These are phyloP conservation scores for Silene coronaria DNA, from an alignment of 179 eudicot genomes.

Conservation along the genomic window DNA sequence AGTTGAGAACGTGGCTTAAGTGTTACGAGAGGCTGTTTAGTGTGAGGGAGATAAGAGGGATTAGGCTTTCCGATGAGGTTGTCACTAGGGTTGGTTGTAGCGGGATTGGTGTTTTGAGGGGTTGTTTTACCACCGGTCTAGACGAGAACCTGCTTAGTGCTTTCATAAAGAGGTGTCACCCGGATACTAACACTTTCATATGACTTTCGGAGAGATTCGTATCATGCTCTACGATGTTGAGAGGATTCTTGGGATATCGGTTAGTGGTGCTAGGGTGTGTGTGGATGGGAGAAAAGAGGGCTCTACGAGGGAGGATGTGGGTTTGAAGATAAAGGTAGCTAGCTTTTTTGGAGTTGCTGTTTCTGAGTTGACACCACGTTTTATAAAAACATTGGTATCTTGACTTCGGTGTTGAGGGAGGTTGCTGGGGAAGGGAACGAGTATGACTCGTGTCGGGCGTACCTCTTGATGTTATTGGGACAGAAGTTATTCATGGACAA, in stretches of 20 bases:
- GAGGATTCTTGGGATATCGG: not conserved
- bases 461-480: not conserved
- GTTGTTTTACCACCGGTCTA: not conserved
- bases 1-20: not conserved
- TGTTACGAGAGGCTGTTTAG: not conserved
- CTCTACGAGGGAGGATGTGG: not conserved
- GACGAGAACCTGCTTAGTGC: not conserved
- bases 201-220: not conserved
- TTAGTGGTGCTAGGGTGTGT: not conserved
- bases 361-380: not conserved
- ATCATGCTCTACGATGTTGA: not conserved
- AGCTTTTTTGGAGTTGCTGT: not conserved
- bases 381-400: not conserved
- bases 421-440: not conserved
- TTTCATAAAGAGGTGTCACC: not conserved
- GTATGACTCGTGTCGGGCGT: not conserved
- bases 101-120: not conserved
- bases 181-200: not conserved
- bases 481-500: not conserved
- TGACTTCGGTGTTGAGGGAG: not conserved
- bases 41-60: not conserved
- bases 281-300: no score
- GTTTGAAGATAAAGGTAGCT: not conserved
- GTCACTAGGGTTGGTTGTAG: not conserved
- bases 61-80: not conserved